Conservation (phyloP, 768 basidiomycete genomes). For the Leccinum truebloodii region DNA sequence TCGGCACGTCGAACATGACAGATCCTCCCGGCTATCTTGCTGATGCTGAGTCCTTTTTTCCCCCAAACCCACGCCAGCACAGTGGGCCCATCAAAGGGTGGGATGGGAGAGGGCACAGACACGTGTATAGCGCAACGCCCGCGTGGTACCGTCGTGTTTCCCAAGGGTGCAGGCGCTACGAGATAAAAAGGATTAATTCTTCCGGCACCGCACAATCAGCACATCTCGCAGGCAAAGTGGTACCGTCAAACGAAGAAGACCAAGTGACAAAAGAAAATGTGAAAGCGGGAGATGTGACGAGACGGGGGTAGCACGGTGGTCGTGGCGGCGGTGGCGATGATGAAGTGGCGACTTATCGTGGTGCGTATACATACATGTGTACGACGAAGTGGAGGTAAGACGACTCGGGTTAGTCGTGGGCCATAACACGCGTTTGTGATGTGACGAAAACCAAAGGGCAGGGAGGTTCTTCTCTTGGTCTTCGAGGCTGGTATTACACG, state of each 20-base stretch:
- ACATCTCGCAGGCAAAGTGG: neutral
- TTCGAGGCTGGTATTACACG: neutral
- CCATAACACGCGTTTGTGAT: neutral
- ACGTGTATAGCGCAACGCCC: constrained; percentile 4
- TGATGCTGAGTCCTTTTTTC: neutral
- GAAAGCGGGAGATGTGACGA: neutral
- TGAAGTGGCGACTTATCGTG: neutral
- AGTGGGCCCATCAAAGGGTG: neutral
- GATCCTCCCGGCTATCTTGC: neutral
- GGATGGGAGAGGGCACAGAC: neutral
- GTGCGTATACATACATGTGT: neutral
- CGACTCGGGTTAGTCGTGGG: neutral
- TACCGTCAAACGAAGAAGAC: neutral
- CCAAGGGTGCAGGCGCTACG: neutral
- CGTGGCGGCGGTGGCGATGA: neutral
- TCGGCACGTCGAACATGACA: neutral
- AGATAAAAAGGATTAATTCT: neutral
- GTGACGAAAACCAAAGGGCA: neutral
- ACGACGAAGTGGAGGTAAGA: neutral
- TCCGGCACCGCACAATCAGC: constrained; percentile 9
- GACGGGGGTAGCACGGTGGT: constrained; percentile 7
- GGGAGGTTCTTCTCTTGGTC: neutral
- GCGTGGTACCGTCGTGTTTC: constrained; percentile 1
- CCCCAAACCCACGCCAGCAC: neutral
- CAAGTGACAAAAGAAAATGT: neutral